These are phyloP conservation scores for Penicillium sp. DNA, from an alignment of 2,329 filamentous ascomycete genomes.

Conservation along the genomic window DNA sequence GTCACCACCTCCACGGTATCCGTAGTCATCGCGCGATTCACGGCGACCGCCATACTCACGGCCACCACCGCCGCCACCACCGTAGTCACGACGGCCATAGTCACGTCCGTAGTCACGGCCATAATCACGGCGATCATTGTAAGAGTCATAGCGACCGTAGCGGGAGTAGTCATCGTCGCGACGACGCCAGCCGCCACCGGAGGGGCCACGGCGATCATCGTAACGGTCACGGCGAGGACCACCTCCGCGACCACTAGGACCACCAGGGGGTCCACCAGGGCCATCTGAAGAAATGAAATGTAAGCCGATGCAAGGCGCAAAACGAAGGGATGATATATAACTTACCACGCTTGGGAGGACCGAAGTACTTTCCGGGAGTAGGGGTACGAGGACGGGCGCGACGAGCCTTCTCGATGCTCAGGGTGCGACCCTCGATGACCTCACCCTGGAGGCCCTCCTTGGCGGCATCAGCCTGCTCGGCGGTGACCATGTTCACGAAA, in stretches of 20 bases:
- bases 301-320: neutral
- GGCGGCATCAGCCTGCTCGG: conserved; percentile 92
- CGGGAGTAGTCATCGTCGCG: conserved; percentile 47
- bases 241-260: conserved; percentile 42
- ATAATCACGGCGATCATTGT: conserved; percentile 58
- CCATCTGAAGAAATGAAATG: conserved; percentile 31
- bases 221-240: conserved; percentile 49
- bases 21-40: conserved; percentile 48
- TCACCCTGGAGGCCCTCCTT: conserved; percentile 96
- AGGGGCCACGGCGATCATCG: conserved; percentile 56
- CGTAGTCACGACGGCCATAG: conserved; percentile 57
- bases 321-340: conserved; percentile 20
- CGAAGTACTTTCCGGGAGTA: conserved; percentile 98
- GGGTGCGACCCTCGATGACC: conserved; percentile 87
- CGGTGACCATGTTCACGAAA: conserved; percentile 97
- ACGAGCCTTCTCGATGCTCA: conserved; percentile 98
- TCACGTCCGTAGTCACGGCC: conserved; percentile 64
- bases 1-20: conserved; percentile 43
- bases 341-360: conserved; percentile 94
- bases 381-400: conserved; percentile 92
- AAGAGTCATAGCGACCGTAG: conserved; percentile 50
- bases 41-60: conserved; percentile 49
- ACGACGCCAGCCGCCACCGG: conserved; percentile 51
- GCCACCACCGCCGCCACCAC: conserved; percentile 48
- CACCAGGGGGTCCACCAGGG: conserved; percentile 43